Base-by-base conservation (phyloP, 768 basidiomycete genomes). In the Dioszegia crocea region DNA sequence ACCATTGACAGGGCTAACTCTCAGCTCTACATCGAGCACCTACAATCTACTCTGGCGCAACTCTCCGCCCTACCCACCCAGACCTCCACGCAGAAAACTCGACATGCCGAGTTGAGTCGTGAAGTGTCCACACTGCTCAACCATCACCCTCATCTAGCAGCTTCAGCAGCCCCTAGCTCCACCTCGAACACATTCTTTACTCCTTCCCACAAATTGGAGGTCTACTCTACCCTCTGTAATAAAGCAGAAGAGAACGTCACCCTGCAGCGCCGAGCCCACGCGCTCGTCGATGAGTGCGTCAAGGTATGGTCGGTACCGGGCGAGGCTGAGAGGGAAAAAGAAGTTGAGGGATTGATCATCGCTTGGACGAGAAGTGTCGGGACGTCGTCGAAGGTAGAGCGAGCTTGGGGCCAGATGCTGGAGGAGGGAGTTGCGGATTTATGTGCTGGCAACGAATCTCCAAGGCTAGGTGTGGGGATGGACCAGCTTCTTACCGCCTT, bases 301-400 rank as follows among this genome's bases (percentile, higher is more conserved):
- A 66, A 69, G 14, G 56, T 77, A 4, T 77, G 76, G 76, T 67
- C 63, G 2, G 65, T 77, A 10, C 51, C 61, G 12, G 56, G 59
- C 26, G 49, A 64, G 38, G 43, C 59, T 2, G 65, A 70, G 26
- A 57, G 64, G 45, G 68, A 75, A 61, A 61, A 60, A 38, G 72
- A 74, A 57, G 43, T 77, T 31, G 72, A 69, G 33, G 63, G 44
- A 3, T 21, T 68, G 2, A 36, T 71, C 14, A n/a, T 54, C 9
- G 52, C 64, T n/a, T 77, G 74, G 74, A 51, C 56, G 4, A 53
- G 60, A 16, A 49, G 39, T n/a, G 56, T 74, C 29, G 67, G 65
- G 17, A 60, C 51, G 3, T 30, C 27, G 9, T n/a, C 31, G 21
- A 27, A 41, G 27, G 63, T 63, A 8, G 70, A 68, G 36, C 48